Evolutionary conservation across 805 yeast genomes (phyloP).

Genomic region (Clavispora santaluciae): DNA sequence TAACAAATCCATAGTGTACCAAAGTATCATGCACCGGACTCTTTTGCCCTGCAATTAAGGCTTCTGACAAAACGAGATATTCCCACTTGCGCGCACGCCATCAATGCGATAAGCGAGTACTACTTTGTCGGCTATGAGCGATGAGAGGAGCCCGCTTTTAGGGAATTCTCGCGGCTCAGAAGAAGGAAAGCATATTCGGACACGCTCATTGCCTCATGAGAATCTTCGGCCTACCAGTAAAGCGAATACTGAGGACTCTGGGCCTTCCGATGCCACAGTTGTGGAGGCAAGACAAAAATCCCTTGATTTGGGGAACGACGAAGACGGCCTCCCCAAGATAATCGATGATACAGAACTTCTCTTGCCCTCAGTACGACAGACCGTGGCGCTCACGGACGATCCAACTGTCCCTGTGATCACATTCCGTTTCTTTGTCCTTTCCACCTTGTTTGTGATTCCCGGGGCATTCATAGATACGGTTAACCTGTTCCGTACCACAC

Average conservation of each 20-base stretch:
- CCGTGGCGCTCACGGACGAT: constrained; percentile 37
- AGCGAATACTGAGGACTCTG: no score
- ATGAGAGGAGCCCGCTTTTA: not conserved
- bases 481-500: constrained; percentile 40
- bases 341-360: not conserved
- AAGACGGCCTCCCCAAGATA: not conserved
- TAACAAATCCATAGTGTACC: no score
- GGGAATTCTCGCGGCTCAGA: not conserved
- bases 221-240: no score
- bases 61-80: no score
- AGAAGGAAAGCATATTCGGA: not conserved
- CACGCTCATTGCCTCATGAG: not conserved
- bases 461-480: constrained; percentile 41
- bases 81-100: no score
- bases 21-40: no score
- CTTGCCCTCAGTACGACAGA: constrained; percentile 24
- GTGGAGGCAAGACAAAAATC: not conserved
- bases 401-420: constrained; percentile 35
- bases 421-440: constrained; percentile 30
- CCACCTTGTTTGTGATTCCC: constrained; percentile 33
- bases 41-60: no score
- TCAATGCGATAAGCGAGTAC: no score
- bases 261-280: not conserved
- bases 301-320: not conserved
- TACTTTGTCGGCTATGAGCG: not conserved